Base-by-base conservation (phyloP, 495 filamentous ascomycete genomes). In the Venustampulla echinocandica region DNA sequence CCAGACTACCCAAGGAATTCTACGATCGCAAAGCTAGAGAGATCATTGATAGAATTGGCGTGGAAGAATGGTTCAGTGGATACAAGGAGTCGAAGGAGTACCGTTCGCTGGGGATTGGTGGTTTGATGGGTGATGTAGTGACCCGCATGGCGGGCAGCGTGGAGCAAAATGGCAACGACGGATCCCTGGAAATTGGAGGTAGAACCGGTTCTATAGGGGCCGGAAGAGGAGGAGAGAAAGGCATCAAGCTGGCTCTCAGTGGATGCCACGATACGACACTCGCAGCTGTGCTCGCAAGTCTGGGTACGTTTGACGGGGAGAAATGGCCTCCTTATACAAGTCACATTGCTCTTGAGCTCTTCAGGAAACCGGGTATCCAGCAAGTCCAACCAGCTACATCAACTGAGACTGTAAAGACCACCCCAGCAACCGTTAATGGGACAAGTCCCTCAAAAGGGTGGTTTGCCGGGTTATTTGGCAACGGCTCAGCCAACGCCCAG, bases 251-350 rank as follows among this genome's bases (percentile, higher is more conserved):
- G 36, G 83, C 77, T 3, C 66, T 98, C 53, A 83, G 79, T 55
- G 92, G 92, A 15, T 95, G 89, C 55, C 92, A 98, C 60, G 92
- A 98, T 62, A 97, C 92, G 9, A 96, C 92, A 15, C 69, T 97
- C 7, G 92, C 85, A 3, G 86, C 73, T 0, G 64, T 93, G 10
- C 65, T 98, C 27, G 70, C 82, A 7, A 87, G 83, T 50, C 54
- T 96, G 1, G 92, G 92, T 7, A 81, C 84, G 4, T 92, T 81
- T 59, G 70, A 88, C 35, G 68, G 67, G 17, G 73, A 77, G 36
- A 70, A 70, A 18, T 98, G 92, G 92, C 92, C 92, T 1, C 87
- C 85, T 0, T 98, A 86, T 57, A 96, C 90, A 0, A 89, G 83
- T 52, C 87, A 88, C 42, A 76, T 98, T 45, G 92, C 92, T 20